Conservation (phyloP, 371 early-diverging fungal species). For the Mortierella sp. region DNA sequence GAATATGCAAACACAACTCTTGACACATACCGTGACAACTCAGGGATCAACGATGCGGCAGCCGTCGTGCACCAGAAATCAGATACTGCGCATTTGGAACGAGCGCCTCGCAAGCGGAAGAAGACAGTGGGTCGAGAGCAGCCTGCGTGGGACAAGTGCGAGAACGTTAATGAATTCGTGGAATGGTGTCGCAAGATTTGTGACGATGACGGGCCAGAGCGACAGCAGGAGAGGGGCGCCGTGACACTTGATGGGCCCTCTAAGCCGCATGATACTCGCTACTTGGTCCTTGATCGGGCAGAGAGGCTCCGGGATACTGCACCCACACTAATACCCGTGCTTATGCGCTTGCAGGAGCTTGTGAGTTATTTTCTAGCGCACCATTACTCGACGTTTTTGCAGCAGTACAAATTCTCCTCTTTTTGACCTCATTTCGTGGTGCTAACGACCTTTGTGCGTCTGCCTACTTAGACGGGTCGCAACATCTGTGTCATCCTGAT, state of each 20-base stretch:
- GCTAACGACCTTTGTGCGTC: not conserved
- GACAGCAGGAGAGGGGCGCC: not conserved
- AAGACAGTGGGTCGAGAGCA: not conserved
- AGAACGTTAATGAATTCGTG: conserved; percentile 78
- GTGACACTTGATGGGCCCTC: not conserved
- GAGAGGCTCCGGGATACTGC: conserved; percentile 83
- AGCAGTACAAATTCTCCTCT: no score
- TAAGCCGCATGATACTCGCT: conserved; percentile 27
- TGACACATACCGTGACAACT: no score
- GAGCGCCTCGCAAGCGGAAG: conserved; percentile 16
- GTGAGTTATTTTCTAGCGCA: conserved; percentile 44
- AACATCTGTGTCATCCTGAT: conserved; percentile 81
- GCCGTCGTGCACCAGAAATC: not conserved
- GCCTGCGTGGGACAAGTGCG: conserved; percentile 60
- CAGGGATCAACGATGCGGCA: no score
- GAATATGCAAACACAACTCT: no score
- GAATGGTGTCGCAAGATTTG: conserved; percentile 54
- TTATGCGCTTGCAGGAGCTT: conserved; percentile 79
- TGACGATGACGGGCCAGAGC: conserved; percentile 15
- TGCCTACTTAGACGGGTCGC: conserved; percentile 58
- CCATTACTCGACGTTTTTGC: no score
- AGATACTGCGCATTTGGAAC: not conserved
- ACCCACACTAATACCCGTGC: conserved; percentile 70
- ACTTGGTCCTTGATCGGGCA: conserved; percentile 82
- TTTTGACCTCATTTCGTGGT: not conserved